Evolutionary conservation across 192 early-diverging fungal species (phyloP).

Genomic region (Entomortierella lignicola): DNA sequence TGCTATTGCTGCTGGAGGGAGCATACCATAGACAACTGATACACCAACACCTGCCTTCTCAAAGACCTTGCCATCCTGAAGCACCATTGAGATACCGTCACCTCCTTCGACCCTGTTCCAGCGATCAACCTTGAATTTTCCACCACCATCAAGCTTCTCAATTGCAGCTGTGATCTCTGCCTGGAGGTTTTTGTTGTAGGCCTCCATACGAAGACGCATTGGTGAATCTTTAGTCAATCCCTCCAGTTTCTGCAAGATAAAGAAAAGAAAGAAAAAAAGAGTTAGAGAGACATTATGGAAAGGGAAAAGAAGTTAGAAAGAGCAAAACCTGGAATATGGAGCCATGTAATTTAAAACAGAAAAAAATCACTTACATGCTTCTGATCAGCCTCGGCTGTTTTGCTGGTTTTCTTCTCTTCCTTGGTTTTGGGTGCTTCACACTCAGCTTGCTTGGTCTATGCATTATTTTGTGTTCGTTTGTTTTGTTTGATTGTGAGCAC

Average conservation of each 20-base stretch:
- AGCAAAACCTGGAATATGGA: neutral
- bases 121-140: constrained; percentile 76
- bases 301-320: neutral
- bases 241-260: constrained; percentile 38
- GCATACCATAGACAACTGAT: constrained; percentile 87
- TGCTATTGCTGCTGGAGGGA: constrained; percentile 77
- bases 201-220: constrained; percentile 88
- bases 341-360: neutral
- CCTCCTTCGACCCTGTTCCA: constrained; percentile 96
- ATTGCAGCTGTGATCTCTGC: constrained; percentile 76
- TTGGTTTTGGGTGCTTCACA: constrained; percentile 48
- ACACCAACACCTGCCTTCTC: constrained; percentile 98
- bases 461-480: neutral
- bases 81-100: constrained; percentile 89
- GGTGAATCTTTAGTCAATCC: constrained; percentile 63
- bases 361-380: constrained; percentile 30
- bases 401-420: constrained; percentile 24
- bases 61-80: constrained; percentile 93
- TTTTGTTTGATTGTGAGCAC: no score
- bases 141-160: constrained; percentile 69
- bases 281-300: neutral
- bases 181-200: constrained; percentile 82
- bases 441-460: constrained; percentile 18
- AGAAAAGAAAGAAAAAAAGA: neutral
- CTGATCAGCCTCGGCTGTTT: constrained; percentile 39